Conservation (phyloP, 495 filamentous ascomycete genomes). For the Penicillium cataractarum region DNA sequence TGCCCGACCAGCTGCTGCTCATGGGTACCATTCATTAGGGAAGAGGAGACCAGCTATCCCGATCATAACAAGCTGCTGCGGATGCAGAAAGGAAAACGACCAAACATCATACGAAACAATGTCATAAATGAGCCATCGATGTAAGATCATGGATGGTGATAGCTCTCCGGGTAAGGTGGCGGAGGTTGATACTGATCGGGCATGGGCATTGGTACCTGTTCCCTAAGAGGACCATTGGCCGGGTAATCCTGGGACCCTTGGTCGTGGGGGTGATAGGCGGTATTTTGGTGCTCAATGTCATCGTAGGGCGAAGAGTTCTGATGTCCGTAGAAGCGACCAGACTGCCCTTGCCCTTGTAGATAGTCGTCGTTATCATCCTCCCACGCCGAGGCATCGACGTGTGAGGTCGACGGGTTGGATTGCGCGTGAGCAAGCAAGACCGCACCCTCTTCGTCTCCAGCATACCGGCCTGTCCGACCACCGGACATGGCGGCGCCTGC, state of each 20-base stretch:
- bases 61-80: conserved; percentile 11
- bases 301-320: conserved; percentile 33
- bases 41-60: conserved; percentile 7
- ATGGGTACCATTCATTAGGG: conserved; percentile 29
- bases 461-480: conserved; percentile 27
- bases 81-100: conserved; percentile 9
- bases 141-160: conserved; percentile 24
- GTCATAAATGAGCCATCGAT: conserved; percentile 16
- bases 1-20: conserved; percentile 18
- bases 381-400: conserved; percentile 25
- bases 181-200: conserved; percentile 40
- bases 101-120: neutral
- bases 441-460: conserved; percentile 41
- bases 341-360: conserved; percentile 29
- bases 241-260: conserved; percentile 19
- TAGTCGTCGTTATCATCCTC: conserved; percentile 29
- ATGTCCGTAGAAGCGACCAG: conserved; percentile 24
- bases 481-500: conserved; percentile 29
- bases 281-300: conserved; percentile 26
- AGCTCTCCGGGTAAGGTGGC: conserved; percentile 32
- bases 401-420: conserved; percentile 34
- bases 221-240: conserved; percentile 24
- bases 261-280: conserved; percentile 19
- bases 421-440: conserved; percentile 48
- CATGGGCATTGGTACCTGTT: conserved; percentile 43